Evolutionary conservation across 768 basidiomycete species (phyloP).

Genomic region (Lentinula sp.): DNA sequence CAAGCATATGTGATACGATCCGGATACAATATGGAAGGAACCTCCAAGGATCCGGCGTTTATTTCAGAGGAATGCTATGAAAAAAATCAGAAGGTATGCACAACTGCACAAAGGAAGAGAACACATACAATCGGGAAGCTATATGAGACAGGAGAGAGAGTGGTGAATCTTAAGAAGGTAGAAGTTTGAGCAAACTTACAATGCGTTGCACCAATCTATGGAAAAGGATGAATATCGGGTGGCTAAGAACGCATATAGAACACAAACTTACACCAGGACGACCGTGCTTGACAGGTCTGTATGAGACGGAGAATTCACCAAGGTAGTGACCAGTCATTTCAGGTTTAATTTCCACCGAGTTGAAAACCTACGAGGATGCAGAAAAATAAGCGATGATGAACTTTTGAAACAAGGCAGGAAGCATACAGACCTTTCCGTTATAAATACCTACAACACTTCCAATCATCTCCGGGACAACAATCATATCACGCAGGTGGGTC

Average conservation of each 20-base stretch:
- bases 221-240: slow-evolving; percentile 10
- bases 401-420: background rate
- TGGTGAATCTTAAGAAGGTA: background rate
- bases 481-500: slow-evolving; percentile 99
- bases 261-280: slow-evolving; percentile 92
- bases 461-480: slow-evolving; percentile 99
- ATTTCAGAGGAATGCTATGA: slow-evolving; percentile 90
- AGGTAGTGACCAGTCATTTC: slow-evolving; percentile 99
- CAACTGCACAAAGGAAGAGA: background rate
- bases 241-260: background rate
- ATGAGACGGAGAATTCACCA: slow-evolving; percentile 94
- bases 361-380: slow-evolving; percentile 58
- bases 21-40: background rate
- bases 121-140: slow-evolving; percentile 72
- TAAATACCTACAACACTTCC: slow-evolving; percentile 97
- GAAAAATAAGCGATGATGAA: too few relatives aligned
- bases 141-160: slow-evolving; percentile 8
- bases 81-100: slow-evolving; percentile 10
- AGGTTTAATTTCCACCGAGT: slow-evolving; percentile 98
- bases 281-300: slow-evolving; percentile 99
- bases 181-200: slow-evolving; percentile 43
- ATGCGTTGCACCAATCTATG: slow-evolving; percentile 85
- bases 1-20: background rate
- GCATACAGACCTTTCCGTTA: slow-evolving; percentile 78
- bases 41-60: slow-evolving; percentile 24